phyloP scores from a whole-genome alignment of 805 yeast genomes.

The Danielia oregonensis region DNA sequence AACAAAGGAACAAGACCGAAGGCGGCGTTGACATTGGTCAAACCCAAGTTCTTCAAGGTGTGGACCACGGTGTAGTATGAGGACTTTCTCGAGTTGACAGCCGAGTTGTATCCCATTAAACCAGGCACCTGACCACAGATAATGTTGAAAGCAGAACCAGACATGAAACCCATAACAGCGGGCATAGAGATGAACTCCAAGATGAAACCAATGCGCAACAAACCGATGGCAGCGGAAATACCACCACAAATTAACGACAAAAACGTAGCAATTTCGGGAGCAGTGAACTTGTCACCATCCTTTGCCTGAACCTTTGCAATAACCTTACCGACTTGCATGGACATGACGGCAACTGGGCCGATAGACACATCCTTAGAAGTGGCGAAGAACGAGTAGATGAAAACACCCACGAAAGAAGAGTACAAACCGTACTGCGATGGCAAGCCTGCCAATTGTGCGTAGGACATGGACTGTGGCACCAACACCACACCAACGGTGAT shows the following conservation, averaged over 20 bases:
- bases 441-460: conserved; percentile 81
- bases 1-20: conserved; percentile 78
- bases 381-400: conserved; percentile 85
- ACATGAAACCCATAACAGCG: conserved; percentile 91
- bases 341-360: conserved; percentile 97
- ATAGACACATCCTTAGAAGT: conserved; percentile 94
- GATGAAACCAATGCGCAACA: conserved; percentile 80
- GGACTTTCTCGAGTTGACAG: conserved; percentile 68
- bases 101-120: conserved; percentile 67
- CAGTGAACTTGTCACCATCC: conserved; percentile 43
- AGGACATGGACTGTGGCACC: conserved; percentile 95
- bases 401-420: conserved; percentile 88
- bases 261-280: conserved; percentile 75
- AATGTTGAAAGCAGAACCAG: conserved; percentile 88
- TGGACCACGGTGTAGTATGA: conserved; percentile 68
- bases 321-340: conserved; percentile 77
- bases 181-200: conserved; percentile 88
- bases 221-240: conserved; percentile 77
- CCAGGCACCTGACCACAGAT: conserved; percentile 83
- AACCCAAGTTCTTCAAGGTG: conserved; percentile 66
- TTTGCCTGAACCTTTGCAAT: conserved; percentile 54
- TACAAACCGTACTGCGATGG: conserved; percentile 83
- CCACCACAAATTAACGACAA: conserved; percentile 81
- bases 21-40: conserved; percentile 77
- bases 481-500: conserved; percentile 89